Evolutionary conservation across 352 stramenopile species (phyloP).

Genomic region (Phytopythium chamaehyphon): DNA sequence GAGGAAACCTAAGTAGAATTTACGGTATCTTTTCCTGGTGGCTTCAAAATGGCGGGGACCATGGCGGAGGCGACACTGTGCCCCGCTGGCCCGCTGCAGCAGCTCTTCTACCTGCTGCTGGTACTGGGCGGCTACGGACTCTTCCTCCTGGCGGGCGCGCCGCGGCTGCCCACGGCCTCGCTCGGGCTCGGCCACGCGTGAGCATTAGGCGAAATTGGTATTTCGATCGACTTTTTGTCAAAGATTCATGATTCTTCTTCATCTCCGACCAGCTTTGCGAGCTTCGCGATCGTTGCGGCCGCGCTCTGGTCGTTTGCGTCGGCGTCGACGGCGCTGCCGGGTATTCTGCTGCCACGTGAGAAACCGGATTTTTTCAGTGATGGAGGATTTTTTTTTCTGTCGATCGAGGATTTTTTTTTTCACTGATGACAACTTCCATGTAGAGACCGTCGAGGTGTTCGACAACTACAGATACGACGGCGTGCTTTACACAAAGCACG

Average conservation of each 20-base stretch:
- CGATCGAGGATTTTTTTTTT: too few relatives aligned
- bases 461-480: constrained; percentile 54
- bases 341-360: constrained; percentile 42
- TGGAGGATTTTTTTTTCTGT: too few relatives aligned
- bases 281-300: constrained; percentile 26
- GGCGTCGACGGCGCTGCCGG: constrained; percentile 35
- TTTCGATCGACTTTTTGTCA: neutral
- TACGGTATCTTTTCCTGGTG: too few relatives aligned
- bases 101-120: constrained; percentile 59
- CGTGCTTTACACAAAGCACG: constrained; percentile 30
- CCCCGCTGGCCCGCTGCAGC: constrained; percentile 23
- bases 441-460: constrained; percentile 46
- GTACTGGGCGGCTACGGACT: constrained; percentile 50
- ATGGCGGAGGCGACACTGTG: constrained; percentile 8
- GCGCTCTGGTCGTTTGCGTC: constrained; percentile 49
- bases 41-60: neutral
- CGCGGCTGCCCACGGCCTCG: constrained; percentile 35
- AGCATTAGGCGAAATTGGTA: constrained; percentile 12
- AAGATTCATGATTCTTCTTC: constrained; percentile 2
- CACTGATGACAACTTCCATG: neutral
- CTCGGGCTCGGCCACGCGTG: constrained; percentile 38
- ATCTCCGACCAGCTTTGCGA: constrained; percentile 19
- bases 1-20: too few relatives aligned
- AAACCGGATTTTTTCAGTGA: too few relatives aligned
- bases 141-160: constrained; percentile 44